phyloP scores from a whole-genome alignment of 352 stramenopile species.

The Phytophthora citrophthora region DNA sequence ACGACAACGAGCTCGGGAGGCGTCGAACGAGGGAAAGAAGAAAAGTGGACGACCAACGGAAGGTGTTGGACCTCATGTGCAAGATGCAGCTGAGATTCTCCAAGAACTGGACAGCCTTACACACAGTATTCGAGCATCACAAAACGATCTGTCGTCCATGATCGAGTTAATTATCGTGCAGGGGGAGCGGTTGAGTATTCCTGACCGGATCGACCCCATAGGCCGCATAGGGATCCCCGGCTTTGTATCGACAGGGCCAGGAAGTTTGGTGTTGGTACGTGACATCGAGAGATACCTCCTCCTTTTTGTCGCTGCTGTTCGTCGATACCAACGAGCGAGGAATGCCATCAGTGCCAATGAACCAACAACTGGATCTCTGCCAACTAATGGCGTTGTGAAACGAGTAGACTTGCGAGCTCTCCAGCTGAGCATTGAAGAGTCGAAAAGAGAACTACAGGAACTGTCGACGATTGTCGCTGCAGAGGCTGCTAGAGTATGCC shows the following conservation, averaged over 20 bases:
- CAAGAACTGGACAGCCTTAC: constrained; percentile 30
- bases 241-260: constrained; percentile 31
- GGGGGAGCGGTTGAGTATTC: constrained; percentile 22
- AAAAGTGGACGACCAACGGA: constrained; percentile 11
- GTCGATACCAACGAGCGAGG: constrained; percentile 35
- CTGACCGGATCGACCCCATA: constrained; percentile 28
- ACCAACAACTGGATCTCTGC: background rate
- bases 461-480: constrained; percentile 18
- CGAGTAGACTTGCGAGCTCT: constrained; percentile 30
- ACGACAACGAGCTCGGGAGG: constrained; percentile 16
- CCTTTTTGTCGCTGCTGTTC: constrained; percentile 34
- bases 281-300: constrained; percentile 42
- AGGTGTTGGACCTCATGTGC: constrained; percentile 28
- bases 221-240: constrained; percentile 34
- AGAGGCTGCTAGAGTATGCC: constrained; percentile 9
- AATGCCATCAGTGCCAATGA: constrained; percentile 7
- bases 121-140: constrained; percentile 32
- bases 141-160: constrained; percentile 37
- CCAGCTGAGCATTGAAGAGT: constrained; percentile 42
- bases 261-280: constrained; percentile 29
- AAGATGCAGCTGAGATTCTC: constrained; percentile 29
- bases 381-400: constrained; percentile 7
- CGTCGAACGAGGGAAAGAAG: constrained; percentile 9
- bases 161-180: constrained; percentile 29
- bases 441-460: constrained; percentile 37